Evolutionary conservation across 441 rosid genomes (phyloP), one percentile per base, ranked within the genome.

Genomic region (Theobroma grandiflorum): DNA sequence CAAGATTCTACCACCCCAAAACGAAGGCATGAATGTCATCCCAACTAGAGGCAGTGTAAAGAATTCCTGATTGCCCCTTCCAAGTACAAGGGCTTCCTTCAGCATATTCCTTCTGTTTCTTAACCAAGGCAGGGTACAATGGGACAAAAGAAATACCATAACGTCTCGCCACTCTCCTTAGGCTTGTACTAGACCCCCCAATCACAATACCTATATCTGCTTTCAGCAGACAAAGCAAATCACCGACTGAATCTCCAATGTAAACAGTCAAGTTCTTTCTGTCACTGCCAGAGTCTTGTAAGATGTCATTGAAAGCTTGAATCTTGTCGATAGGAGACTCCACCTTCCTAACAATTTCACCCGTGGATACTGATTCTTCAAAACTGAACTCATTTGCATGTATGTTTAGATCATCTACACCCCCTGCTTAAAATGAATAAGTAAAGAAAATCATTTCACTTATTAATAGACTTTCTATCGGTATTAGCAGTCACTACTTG

Each of bases 171-270:
- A 94, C 89, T 84, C 86, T 89, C 87, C 96, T 87, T 67, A 96
- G 89, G 89, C 99, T 94, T 75, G 92, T 79, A 75, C 98, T 93
- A 73, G 95, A 88, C 78, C 96, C 92, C 78, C 96, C 92, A 71
- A 96, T 82, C 74, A 96, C 98, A 67, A 96, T 94, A 65, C 98
- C 99, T 74, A 93, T 90, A 75, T 96, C 98, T 18, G 96, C 98
- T 88, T 91, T 86, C n/a, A 96, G 92, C 74, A 96, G 88, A 86
- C 98, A 94, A 65, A 94, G 95, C 86, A 93, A 76, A 88, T 94
- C 98, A 15, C 95, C 98, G 15, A 94, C 89, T 0, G 98, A 91
- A 77, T 94, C 98, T 78, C 98, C 99, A 79, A 96, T 87, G 75
- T 93, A 94, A 62, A 96, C 87, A 74, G 89, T 93, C 80, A 84